Base-by-base conservation (phyloP, 768 basidiomycete genomes). In the Amanita jacksonii region DNA sequence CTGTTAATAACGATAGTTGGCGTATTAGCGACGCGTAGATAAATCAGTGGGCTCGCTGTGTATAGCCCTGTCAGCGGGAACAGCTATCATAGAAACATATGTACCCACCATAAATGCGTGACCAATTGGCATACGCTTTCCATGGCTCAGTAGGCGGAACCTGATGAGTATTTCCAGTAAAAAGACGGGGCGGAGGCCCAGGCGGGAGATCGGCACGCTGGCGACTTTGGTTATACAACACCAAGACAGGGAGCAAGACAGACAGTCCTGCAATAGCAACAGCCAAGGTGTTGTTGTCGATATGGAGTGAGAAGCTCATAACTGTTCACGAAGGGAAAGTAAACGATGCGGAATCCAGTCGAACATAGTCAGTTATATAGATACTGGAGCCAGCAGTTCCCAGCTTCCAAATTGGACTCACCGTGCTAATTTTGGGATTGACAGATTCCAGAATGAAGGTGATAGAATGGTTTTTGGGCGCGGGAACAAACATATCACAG, bases 1-100 rank as follows among this genome's bases (percentile, higher is more conserved):
- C 65, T 65, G 56, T 72, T 77, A 16, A 79, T 54, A 46, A 77
- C 55, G 37, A 79, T 58, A 10, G 68, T 59, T n/a, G 63, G 53
- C 25, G 55, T 57, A 39, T 64, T 63, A 39, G 71, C 55, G 36
- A 59, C 41, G 33, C 56, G 64, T 34, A 68, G 53, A 45, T 66
- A 65, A 12, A 73, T 53, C 8, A 77, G 52, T 24, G 68, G 63
- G 1, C 70, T 66, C 70, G 38, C 32, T 41, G 28, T 9, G 20
- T 27, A 23, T 5, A 8, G 41, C 34, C 8, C 34, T 38, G n/a
- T 24, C 12, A 12, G 8, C 6, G 18, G 16, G 20, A n/a, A 36
- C 12, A 22, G 19, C 24, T 32, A 16, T 28, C 27, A n/a, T 25
- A 25, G 3, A 37, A 13, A 28, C 20, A 28, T 15, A 1, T 8